phyloP scores from a whole-genome alignment of 192 early-diverging fungal species.

The Allomyces macrogynus region DNA sequence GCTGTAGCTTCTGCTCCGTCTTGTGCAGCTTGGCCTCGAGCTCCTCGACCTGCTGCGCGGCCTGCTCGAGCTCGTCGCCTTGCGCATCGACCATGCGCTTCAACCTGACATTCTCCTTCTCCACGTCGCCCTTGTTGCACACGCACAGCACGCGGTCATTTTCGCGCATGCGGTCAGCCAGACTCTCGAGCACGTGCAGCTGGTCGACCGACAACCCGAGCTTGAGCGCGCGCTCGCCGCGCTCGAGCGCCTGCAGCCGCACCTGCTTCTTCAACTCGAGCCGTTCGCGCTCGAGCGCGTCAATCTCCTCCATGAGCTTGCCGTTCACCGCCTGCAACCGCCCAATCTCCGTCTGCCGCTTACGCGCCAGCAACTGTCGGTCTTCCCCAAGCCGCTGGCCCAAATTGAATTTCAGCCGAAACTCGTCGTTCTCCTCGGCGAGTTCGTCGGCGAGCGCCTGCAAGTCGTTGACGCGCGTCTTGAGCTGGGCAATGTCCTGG shows the following conservation, averaged over 20 bases:
- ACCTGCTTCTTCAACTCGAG: neutral
- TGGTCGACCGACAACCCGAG: neutral
- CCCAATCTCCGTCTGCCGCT: neutral
- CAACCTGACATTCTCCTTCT: neutral
- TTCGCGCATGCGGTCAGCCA: neutral
- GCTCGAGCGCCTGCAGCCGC: neutral
- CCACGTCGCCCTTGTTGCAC: neutral
- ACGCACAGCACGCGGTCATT: neutral
- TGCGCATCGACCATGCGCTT: neutral
- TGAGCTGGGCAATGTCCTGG: neutral
- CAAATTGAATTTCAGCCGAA: neutral
- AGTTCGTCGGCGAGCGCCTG: neutral
- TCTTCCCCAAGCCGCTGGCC: neutral
- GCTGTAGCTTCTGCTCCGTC: neutral
- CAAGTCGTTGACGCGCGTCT: neutral
- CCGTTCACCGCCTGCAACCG: neutral
- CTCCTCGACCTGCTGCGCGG: too few relatives aligned
- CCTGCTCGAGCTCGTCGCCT: neutral
- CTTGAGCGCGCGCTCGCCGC: neutral
- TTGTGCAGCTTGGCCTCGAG: too few relatives aligned
- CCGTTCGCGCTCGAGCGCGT: neutral
- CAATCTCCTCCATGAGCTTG: neutral
- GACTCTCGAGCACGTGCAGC: neutral
- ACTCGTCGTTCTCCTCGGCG: neutral
- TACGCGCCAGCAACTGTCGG: neutral